Evolutionary conservation across 2,329 filamentous ascomycete genomes (phyloP), one percentile per base, ranked within the genome.

Genomic region (Trichoderma sp.): DNA sequence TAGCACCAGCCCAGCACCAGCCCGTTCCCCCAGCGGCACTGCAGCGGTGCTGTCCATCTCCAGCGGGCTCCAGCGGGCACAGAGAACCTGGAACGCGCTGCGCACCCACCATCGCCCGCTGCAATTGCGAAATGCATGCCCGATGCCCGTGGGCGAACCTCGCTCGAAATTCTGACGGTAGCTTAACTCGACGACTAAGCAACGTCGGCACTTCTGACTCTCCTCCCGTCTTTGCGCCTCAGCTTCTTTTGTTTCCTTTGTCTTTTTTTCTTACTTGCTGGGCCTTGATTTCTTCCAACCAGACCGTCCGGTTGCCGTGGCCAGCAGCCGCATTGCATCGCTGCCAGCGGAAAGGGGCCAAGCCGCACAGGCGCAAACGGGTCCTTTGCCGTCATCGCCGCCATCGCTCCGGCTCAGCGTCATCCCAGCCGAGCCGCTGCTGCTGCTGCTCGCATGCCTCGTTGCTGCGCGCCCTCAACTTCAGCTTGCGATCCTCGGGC

Each of bases 391-490:
- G 60, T 62, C 71, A 63, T 33, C 71, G 62, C 73, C 75, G 35
- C 35, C 35, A 38, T 38, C 35, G 35, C 69, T 45, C 38, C 38
- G 38, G 63, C 35, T 38, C 35, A 38, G 71, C 53, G 33, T 66
- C 63, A 50, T 72, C 72, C 72, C 73, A 53, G 69, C 63, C 75
- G 76, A 78, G 79, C 77, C 79, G 59, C 31, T 76, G 76, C 78
- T 76, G 59, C 31, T 76, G 76, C 78, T 76, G 78, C 77, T 81
- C 79, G 81, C 80, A 82, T 83, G 81, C 82, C 80, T 81, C 80
- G 82, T 83, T 81, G 81, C 77, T 83, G 82, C 80, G 79, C 80
- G 76, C 83, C 82, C 77, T 78, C 77, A 66, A 72, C 71, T 76
- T 18, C 75, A 68, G 71, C 74, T 38, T 72, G 62, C 74, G 60